phyloP scores from a whole-genome alignment of 1,284 basidiomycete genomes.

The Meripilus lineatus region DNA sequence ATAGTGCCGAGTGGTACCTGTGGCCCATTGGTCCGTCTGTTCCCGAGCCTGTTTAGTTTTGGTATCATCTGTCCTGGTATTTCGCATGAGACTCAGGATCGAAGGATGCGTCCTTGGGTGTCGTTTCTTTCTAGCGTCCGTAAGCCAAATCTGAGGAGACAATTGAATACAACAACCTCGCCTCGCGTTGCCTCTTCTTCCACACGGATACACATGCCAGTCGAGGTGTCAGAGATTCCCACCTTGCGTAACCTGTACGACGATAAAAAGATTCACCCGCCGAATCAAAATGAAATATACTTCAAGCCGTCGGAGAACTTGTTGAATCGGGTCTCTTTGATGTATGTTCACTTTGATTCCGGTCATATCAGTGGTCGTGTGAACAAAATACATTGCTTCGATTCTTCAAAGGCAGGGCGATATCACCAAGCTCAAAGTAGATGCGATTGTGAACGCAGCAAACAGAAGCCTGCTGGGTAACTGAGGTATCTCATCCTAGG shows the following conservation, averaged over 20 bases:
- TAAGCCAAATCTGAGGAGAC: no score
- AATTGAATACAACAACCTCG: no score
- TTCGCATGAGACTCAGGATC: no score
- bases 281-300: constrained; percentile 21
- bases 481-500: constrained; percentile 14
- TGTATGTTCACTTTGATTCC: constrained; percentile 51
- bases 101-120: no score
- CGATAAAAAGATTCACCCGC: constrained; percentile 27
- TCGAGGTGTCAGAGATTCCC: constrained; percentile 40
- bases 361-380: background rate
- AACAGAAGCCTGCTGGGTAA: constrained; percentile 72
- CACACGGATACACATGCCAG: no score
- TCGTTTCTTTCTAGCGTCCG: no score
- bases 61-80: no score
- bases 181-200: no score
- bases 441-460: constrained; percentile 87
- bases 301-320: constrained; percentile 33
- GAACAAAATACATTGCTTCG: constrained; percentile 7
- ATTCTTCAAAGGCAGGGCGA: constrained; percentile 60
- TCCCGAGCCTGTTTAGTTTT: no score
- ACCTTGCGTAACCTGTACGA: constrained; percentile 50
- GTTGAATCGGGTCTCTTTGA: constrained; percentile 55
- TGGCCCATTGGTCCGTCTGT: no score
- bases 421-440: constrained; percentile 68
- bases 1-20: no score